phyloP scores from a whole-genome alignment of 345 rosid species.

The Camelina neglecta region DNA sequence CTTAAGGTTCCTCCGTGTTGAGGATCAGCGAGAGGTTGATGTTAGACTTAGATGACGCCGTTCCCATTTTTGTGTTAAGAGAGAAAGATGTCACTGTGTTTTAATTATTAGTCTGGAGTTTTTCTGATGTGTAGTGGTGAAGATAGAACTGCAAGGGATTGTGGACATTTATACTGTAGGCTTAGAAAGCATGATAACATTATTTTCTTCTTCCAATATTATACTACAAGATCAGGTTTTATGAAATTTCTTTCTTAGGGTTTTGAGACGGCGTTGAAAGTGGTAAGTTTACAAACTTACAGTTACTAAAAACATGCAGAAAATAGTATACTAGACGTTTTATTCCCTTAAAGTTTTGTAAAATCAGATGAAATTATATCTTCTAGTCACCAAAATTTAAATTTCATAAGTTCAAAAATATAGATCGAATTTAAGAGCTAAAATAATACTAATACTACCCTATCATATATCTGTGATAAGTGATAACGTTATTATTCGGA shows the following conservation, averaged over 20 bases:
- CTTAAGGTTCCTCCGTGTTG: conserved; percentile 11
- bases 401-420: too few relatives aligned
- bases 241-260: conserved; percentile 35
- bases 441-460: not conserved
- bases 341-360: not conserved
- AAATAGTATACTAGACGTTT: not conserved
- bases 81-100: not conserved
- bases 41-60: not conserved
- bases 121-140: conserved; percentile 22
- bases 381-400: not conserved
- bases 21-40: conserved; percentile 25
- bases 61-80: conserved; percentile 22
- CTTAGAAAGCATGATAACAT: not conserved
- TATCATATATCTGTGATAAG: too few relatives aligned
- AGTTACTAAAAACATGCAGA: not conserved
- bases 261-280: conserved; percentile 29
- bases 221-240: not conserved
- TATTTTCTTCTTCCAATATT: not conserved
- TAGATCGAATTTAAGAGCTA: too few relatives aligned
- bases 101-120: not conserved
- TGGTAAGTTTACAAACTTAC: not conserved
- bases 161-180: conserved; percentile 30
- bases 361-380: not conserved
- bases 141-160: conserved; percentile 1
- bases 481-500: not conserved